phyloP scores from a whole-genome alignment of 192 early-diverging fungal genomes.

The Backusella circina region DNA sequence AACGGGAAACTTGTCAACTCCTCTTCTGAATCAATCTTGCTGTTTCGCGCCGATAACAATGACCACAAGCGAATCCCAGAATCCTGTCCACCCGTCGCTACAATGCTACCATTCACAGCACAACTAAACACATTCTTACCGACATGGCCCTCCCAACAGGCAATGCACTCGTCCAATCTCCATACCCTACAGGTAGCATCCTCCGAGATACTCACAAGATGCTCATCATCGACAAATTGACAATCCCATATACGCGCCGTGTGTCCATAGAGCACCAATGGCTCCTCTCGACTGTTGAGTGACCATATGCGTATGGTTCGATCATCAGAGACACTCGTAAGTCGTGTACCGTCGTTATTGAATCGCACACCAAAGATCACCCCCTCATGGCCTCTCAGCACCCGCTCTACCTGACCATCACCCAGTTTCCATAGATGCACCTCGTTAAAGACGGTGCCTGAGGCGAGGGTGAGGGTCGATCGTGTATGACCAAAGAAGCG shows the following conservation, averaged over 20 bases:
- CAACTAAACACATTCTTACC: conserved; percentile 81
- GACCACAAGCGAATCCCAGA: conserved; percentile 77
- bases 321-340: conserved; percentile 81
- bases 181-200: conserved; percentile 83
- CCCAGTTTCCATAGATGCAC: conserved; percentile 66
- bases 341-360: conserved; percentile 47
- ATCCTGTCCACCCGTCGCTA: conserved; percentile 80
- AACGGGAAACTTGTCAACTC: conserved; percentile 25
- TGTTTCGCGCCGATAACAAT: conserved; percentile 42
- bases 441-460: conserved; percentile 85
- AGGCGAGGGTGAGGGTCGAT: conserved; percentile 52
- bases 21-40: conserved; percentile 48
- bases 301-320: conserved; percentile 78
- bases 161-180: conserved; percentile 57
- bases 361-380: conserved; percentile 77
- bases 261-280: conserved; percentile 64
- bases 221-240: conserved; percentile 49
- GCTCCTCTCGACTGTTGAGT: conserved; percentile 8
- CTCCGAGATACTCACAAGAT: conserved; percentile 71
- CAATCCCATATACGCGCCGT: conserved; percentile 79
- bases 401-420: conserved; percentile 37
- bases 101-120: conserved; percentile 51
- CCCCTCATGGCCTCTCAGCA: conserved; percentile 61
- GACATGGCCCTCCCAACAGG: conserved; percentile 76
- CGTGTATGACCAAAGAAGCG: conserved; percentile 59